Percentiles rank a stretch among this genome's conserved stretches.
Evolutionary conservation across 2,329 filamentous ascomycete species (phyloP).

Genomic region (Xylariales sp.): DNA sequence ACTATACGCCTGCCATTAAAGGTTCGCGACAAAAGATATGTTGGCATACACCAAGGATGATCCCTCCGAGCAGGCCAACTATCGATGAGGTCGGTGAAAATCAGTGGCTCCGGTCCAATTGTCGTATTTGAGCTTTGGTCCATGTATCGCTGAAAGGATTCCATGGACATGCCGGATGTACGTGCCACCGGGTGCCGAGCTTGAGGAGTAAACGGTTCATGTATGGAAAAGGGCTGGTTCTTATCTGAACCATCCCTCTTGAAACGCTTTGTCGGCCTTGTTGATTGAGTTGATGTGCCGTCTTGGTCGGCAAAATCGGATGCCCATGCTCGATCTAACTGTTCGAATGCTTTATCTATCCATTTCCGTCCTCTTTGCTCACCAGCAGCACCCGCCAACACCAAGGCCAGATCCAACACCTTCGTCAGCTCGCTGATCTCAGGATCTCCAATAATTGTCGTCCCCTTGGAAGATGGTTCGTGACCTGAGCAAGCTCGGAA

Average conservation of each 20-base stretch:
- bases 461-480: conserved; percentile 4
- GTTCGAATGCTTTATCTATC: conserved; percentile 46
- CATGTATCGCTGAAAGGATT: conserved; percentile 60
- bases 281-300: not conserved
- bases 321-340: conserved; percentile 24
- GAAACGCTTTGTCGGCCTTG: conserved; percentile 4
- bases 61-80: conserved; percentile 74
- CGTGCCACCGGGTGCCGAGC: conserved; percentile 36
- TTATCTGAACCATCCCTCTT: not conserved
- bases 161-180: conserved; percentile 45
- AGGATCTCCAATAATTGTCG: conserved; percentile 2
- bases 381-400: conserved; percentile 65
- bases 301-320: not conserved
- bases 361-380: conserved; percentile 41
- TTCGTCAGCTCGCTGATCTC: conserved; percentile 55
- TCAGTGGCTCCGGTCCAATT: conserved; percentile 52
- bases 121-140: conserved; percentile 30
- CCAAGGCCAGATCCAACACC: conserved; percentile 70
- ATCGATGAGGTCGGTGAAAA: conserved; percentile 62
- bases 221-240: conserved; percentile 23
- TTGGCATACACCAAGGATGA: conserved; percentile 66
- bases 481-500: conserved; percentile 13
- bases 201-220: conserved; percentile 36
- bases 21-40: conserved; percentile 71
- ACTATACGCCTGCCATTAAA: conserved; percentile 75